Base-by-base conservation (phyloP, 495 filamentous ascomycete species). In the Tuber microsphaerosporum region DNA sequence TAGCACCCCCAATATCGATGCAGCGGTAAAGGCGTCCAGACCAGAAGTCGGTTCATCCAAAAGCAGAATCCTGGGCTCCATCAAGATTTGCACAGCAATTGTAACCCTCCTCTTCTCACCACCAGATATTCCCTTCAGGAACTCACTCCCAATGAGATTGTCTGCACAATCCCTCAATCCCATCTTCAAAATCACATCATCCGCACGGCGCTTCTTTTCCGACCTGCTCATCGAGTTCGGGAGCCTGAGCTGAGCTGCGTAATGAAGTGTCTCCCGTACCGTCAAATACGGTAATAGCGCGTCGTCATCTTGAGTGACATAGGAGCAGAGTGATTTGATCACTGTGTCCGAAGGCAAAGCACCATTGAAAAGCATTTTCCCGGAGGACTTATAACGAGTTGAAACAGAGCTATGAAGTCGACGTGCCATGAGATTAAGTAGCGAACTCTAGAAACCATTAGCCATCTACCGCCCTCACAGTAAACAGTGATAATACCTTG, bases 31-130 rank as follows among this genome's bases (percentile, higher is more conserved):
- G 2, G 91, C 90, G 83, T 93, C 91, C 3, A 93, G 84, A 0
- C 91, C 91, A 42, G 90, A 91, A 0, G 91, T 93, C 39, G 91
- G 91, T 76, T 93, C 91, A 79, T 93, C 91, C 1, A 93, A 85
- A 19, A 93, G 82, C 19, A 93, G 83, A 10, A 93, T 87, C 45
- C 87, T 87, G 2, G 91, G 91, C 70, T 92, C 90, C 6, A 90
- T 92, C 42, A 93, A 85, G 73, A 93, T 89, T 77, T 93, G 91
- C 12, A 92, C 88, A 7, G 90, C 92, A 78, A 93, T 93, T 9
- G 90, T 89, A 16, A 93, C 90, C 75, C 91, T 85, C 37, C 91
- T 85, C 83, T 92, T 92, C 84, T 93, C 91, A 37, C 91, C 91
- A 17, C 91, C 91, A 70, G 90, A 92, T 73, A 93, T 93, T 0